Evolutionary conservation across 1,284 basidiomycete genomes (phyloP), one percentile per base, ranked within the genome.

Genomic region (Meripilus lineatus): DNA sequence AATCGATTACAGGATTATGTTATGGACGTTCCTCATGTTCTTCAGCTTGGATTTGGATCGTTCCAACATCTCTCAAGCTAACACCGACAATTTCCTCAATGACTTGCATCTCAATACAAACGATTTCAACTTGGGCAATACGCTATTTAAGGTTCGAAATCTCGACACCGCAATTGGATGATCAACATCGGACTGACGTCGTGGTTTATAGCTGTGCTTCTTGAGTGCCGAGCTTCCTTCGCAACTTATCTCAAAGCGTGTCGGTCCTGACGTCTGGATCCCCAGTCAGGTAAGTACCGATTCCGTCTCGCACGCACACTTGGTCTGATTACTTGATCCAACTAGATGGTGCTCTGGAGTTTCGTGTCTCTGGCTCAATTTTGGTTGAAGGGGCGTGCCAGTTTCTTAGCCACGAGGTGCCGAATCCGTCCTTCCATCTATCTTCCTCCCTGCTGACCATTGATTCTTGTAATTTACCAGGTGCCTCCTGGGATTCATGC

Each of bases 201-300:
- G n/a, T n/a, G n/a, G n/a, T 2, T 77, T 74, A 51, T 69, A 75
- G 40, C 48, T 84, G 1, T 63, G 75, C 32, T 85, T 86, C 61
- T 62, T 86, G 26, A 65, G 59, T 28, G 79, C 80, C 4, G 81
- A 84, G 54, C 60, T 86, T 22, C 84, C 84, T n/a, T 84, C 82
- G 1, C 84, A 86, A 51, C 65, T 88, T 13, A 62, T 88, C 33
- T 84, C 81, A 3, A 88, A 87, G 61, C 69, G 78, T 15, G 71
- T 84, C 32, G 83, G 84, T 3, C 79, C 81, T 2, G 83, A 86
- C 58, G 68, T 76, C 21, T 87, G 82, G 82, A 80, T 86, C 52
- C 84, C 84, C 1, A 75, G 66, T 20, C 82, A 84, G 61, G 77
- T 77, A 55, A 47, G 58, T 50, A n/a, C 40, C 17, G 23, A 25